These are phyloP conservation scores for Bonia amplexicaulis DNA, from an alignment of 176 grass and related monocot genomes.

Conservation along the genomic window DNA sequence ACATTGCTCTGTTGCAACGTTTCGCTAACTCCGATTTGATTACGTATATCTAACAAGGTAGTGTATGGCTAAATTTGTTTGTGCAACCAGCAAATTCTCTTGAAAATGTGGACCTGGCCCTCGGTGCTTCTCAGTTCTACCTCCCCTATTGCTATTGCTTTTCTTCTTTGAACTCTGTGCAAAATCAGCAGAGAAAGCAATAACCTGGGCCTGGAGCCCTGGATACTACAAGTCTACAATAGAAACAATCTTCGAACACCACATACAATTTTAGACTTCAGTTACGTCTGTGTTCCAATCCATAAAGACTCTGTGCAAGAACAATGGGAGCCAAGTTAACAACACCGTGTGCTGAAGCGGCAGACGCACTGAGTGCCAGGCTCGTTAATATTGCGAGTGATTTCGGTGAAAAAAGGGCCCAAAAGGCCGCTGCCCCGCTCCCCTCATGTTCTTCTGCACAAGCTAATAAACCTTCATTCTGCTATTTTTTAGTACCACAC, in stretches of 20 bases:
- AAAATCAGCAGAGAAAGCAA: neutral
- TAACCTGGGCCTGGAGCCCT: neutral
- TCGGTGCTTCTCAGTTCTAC: neutral
- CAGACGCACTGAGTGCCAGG: neutral
- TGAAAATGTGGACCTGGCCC: neutral
- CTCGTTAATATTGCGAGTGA: neutral
- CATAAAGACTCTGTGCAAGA: neutral
- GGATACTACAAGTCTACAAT: neutral
- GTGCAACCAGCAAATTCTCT: neutral
- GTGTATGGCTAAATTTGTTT: neutral
- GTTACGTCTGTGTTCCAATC: neutral
- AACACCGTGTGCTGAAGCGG: neutral
- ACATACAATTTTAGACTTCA: neutral
- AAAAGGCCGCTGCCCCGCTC: neutral
- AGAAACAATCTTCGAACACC: neutral
- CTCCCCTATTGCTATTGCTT: neutral
- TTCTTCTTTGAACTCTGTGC: neutral
- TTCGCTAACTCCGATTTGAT: too few species aligned
- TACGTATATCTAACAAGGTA: neutral
- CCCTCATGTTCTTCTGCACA: neutral
- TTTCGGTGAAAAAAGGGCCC: neutral
- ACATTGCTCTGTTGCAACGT: neutral
- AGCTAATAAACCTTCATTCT: neutral
- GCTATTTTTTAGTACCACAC: constrained; percentile 4
- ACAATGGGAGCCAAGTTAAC: neutral